These are phyloP conservation scores for Wickerhamiella dianesei DNA, from an alignment of 805 yeast species.

Conservation along the genomic window DNA sequence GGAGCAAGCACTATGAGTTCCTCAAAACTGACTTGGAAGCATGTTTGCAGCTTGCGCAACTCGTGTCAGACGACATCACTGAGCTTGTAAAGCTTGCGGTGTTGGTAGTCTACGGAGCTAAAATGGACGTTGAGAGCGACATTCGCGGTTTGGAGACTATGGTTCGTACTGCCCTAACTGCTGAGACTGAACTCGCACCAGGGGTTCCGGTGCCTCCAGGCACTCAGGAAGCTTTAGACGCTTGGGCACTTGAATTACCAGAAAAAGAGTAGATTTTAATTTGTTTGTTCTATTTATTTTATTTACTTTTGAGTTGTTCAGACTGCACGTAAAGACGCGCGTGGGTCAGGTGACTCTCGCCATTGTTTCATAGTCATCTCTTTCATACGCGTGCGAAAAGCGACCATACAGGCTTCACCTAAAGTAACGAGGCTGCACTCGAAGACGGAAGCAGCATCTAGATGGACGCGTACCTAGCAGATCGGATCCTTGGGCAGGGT, in stretches of 20 bases:
- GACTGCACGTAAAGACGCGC: too few relatives aligned
- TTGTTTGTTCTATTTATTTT: too few relatives aligned
- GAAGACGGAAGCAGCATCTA: background rate
- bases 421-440: background rate
- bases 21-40: conserved; percentile 56
- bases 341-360: background rate
- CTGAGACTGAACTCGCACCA: background rate
- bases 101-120: conserved; percentile 44
- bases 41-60: conserved; percentile 29
- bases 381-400: too few relatives aligned
- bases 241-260: background rate
- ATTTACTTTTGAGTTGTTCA: background rate
- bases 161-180: background rate
- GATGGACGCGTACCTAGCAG: conserved; percentile 4
- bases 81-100: conserved; percentile 29
- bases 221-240: background rate
- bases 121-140: background rate
- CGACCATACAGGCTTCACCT: background rate
- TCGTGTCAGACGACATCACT: conserved; percentile 7
- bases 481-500: conserved; percentile 8
- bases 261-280: background rate
- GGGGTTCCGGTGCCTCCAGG: background rate
- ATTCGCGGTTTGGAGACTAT: background rate
- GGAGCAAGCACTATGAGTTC: conserved; percentile 48
- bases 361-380: too few relatives aligned